Base-by-base conservation (phyloP, 192 early-diverging fungal species). In the Entomortierella lignicola region DNA sequence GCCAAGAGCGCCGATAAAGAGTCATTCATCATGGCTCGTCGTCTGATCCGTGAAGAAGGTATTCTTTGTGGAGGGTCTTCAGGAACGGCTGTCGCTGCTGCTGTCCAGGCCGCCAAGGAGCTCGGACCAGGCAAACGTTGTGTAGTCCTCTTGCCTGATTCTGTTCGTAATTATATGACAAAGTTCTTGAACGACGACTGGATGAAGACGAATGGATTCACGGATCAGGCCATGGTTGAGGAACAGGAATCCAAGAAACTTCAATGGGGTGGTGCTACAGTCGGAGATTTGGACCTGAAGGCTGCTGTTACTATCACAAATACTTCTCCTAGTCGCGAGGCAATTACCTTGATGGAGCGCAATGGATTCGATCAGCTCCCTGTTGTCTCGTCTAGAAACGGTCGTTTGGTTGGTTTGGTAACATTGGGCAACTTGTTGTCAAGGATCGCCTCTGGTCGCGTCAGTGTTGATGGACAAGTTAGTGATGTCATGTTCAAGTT, bases 161-260 rank as follows among this genome's bases (percentile, higher is more conserved):
- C 97, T 15, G 96, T 98, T 64, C 90, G 97, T 63, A 99, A 99
- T 88, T 99, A 99, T 88, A 99, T 99, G 97, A 95, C 96, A 71
- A 99, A 99, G 83, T 97, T 97, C 85, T 91, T 99, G 79, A 96
- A 94, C 82, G 98, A 98, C 81, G 94, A 92, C 47, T 99, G 97
- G 98, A 98, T 99, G 97, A 88, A 89, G 65, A 77, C 80, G 55
- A 89, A 91, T 81, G 94, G 93, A 53, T 99, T 96, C 87, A 87
- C 92, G 34, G 96, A 99, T 80, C 87, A 90, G 23, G 81, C 83
- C 60, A 89, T 92, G 62, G 85, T 88, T 58, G 84, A 86, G 55
- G 90, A 90, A 68, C 90, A 90, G 59, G 85, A 82, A 57, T 81
- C 71, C 62, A 90, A 88, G 64, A 85, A 93, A 63, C 82, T 84